Evolutionary conservation across 306 rosid species (phyloP), one percentile per base, ranked within the genome.

Genomic region (Begonia fuchsioides): DNA sequence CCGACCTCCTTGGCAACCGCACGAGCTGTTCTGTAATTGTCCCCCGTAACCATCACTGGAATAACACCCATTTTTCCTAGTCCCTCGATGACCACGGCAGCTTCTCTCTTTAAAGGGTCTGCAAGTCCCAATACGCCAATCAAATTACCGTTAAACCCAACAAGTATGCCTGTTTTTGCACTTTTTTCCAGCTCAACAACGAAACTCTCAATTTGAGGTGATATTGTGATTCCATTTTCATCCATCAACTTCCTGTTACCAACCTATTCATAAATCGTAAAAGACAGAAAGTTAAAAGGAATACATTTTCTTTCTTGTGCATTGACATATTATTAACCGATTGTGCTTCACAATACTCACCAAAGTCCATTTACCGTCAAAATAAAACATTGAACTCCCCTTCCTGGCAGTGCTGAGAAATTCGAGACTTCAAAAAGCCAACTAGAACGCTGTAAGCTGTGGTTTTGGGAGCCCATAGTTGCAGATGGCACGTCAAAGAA

Each of bases 1-100:
- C 32, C 44, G 54, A 72, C 80, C 72, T 86, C 86, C 38, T 62
- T 71, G 20, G 90, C 93, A 52, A 82, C 76, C 49, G 96, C 78
- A 18, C 82, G 74, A 18, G 96, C 96, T 9, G 96, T 86, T 15
- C 96, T 93, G 90, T 83, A 79, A 15, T 86, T 86, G 69, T 86
- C 93, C 39, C 96, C 96, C 4, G 96, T 86, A 44, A 82, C 90
- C 86, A 86, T 74, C 52, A 86, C 73, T 61, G 79, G 65, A 57
- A 43, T 63, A 17, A 82, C 65, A 41, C 76, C 71, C 96, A 86
- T 86, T n/a, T 83, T 68, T 46, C 70, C 79, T 6, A 86, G 83
- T 48, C 82, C 70, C n/a, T 88, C 74, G 57, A 86, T 58, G 14
- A 76, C 79, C 55, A 81, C 71, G 50, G 19, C 45, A 46, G 93